Base-by-base conservation (phyloP, 305 asterid genomes). In the Ilex paraguariensis region DNA sequence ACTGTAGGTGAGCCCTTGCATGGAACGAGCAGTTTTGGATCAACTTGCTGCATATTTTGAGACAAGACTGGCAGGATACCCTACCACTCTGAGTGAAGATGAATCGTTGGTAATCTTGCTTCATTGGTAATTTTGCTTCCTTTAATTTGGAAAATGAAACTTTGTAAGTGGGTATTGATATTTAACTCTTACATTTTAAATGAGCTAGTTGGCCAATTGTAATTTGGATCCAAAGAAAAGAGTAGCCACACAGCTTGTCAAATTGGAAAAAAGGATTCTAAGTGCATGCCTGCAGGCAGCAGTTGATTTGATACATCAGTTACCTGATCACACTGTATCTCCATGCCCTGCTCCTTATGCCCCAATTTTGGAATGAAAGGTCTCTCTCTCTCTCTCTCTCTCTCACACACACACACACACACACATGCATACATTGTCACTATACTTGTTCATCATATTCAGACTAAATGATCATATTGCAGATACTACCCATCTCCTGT, bases 261-360 rank as follows among this genome's bases (percentile, higher is more conserved):
- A 82, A 75, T 72, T 73, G 78, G 97, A 93, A 79, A 93, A 93
- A 85, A 93, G 73, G 76, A 87, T 90, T 52, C 60, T 90, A 65
- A 83, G 71, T 73, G 90, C 86, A 60, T 93, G 96, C 71, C 75
- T 93, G 71, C 79, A 81, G 76, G 77, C 91, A 63, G 80, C 94
- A 60, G 81, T 75, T 52, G 90, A 84, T 76, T 77, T 89, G 80
- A 89, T 93, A 66, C 66, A 84, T 66, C 91, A 81, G 78, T 71
- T 93, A 65, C 97, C 98, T 55, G 95, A 89, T 81, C 71, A 75
- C 67, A 87, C 94, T 46, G 68, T 86, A 70, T 84, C 96, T 64
- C 95, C 96, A 55, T 92, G 97, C 55, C 98, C 97, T 54, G 96
- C 96, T 44, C 87, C 96, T 67, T 90, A 84, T 76, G 86, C 95